These are phyloP conservation scores for Telopea speciosissima DNA, from an alignment of 177 flowering plant species.

Conservation along the genomic window DNA sequence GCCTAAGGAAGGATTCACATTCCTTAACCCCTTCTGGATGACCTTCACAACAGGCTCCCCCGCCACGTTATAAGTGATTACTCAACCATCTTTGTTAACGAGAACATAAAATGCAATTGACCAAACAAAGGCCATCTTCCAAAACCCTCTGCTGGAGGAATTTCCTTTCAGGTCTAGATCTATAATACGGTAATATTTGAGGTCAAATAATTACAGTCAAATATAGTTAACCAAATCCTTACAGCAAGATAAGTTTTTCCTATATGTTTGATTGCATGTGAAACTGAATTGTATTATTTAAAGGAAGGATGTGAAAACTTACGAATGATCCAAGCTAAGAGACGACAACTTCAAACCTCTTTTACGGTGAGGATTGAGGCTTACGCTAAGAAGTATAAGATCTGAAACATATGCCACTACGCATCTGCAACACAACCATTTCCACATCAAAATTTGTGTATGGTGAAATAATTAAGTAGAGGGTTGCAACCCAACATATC, in stretches of 20 bases:
- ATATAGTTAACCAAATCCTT: background rate
- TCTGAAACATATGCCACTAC: slow-evolving; percentile 89
- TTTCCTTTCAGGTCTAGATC: background rate
- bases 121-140: background rate
- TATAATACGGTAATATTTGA: background rate
- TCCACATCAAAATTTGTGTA: slow-evolving; percentile 4
- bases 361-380: slow-evolving; percentile 72
- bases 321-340: slow-evolving; percentile 91
- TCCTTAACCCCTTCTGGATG: no score
- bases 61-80: no score
- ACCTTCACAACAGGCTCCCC: no score
- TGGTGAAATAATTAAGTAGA: background rate
- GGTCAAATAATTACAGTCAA: background rate
- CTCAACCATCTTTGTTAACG: no score
- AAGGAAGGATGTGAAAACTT: slow-evolving; percentile 28
- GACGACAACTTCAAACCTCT: slow-evolving; percentile 52
- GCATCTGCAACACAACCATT: slow-evolving; percentile 57
- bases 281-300: background rate
- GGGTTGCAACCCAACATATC: background rate
- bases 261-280: background rate
- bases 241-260: background rate
- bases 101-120: background rate
- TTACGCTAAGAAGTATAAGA: slow-evolving; percentile 55
- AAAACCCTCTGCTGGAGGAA: background rate
- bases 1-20: no score